Percentiles rank a stretch among this genome's conserved stretches.
Conservation (phyloP, 1,139 yeast species). For the Casaregolazyma suthepensis region DNA sequence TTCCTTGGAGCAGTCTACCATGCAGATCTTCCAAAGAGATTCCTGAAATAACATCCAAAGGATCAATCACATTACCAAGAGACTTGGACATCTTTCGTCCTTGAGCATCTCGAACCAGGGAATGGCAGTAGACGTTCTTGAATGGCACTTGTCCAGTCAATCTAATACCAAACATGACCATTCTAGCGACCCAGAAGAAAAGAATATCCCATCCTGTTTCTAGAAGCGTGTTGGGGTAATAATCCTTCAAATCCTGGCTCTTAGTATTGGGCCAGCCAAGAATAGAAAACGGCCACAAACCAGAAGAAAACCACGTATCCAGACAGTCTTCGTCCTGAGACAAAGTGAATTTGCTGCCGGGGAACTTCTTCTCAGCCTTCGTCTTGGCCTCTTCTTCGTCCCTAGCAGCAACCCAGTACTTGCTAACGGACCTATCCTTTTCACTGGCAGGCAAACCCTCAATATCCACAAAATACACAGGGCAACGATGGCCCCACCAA, state of each 20-base stretch:
- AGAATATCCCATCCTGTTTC: conserved; percentile 99
- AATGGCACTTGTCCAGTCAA: conserved; percentile 90
- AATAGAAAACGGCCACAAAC: conserved; percentile 96
- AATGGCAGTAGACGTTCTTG: conserved; percentile 95
- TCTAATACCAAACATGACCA: conserved; percentile 87
- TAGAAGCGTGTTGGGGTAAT: conserved; percentile 86
- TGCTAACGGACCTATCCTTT: conserved; percentile 57
- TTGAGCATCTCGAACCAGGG: conserved; percentile 97
- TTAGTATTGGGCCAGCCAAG: conserved; percentile 82
- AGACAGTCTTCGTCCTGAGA: conserved; percentile 97
- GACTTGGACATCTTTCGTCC: conserved; percentile 99
- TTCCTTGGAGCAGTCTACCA: conserved; percentile 70
- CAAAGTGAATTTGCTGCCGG: conserved; percentile 62
- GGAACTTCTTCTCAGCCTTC: conserved; percentile 72
- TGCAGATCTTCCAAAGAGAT: conserved; percentile 74
- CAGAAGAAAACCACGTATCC: conserved; percentile 98
- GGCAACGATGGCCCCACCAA: conserved; percentile 99
- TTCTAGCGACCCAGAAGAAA: conserved; percentile 98
- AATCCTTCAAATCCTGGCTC: conserved; percentile 66
- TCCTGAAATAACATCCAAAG: conserved; percentile 89
- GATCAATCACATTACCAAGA: conserved; percentile 93
- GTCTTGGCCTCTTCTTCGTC: conserved; percentile 70
- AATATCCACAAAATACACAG: conserved; percentile 79
- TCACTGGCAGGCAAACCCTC: conserved; percentile 55
- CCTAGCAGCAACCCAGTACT: conserved; percentile 93